Evolutionary conservation across 768 basidiomycete species (phyloP), one percentile per base, ranked within the genome.

Genomic region (Coprinellus aureogranulatus): DNA sequence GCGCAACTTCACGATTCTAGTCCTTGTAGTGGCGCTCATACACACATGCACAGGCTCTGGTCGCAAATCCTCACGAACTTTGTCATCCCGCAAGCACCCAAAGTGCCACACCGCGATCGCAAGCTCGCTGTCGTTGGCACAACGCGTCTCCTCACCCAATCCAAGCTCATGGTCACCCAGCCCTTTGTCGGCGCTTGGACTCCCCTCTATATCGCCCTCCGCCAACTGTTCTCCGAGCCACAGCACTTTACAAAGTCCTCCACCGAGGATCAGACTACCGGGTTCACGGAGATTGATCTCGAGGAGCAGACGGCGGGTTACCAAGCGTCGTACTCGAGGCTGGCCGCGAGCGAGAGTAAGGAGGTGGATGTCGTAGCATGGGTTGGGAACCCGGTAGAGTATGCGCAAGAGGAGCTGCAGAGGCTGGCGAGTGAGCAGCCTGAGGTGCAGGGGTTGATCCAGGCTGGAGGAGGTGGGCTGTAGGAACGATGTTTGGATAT

Each of bases 301-400:
- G 96, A 98, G 67, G 95, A 98, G 67, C 89, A 91, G 67, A 81
- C 82, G 1, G 88, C 89, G 5, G 92, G 94, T 1, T 98, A 98
- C 72, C 97, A 98, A 67, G 92, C 93, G 0, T 90, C 93, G 3
- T 98, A 95, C 75, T 94, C 94, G 52, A 84, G 89, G 34, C 81
- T 98, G 18, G 95, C 94, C 0, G 91, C 96, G 1, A 87, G 88
- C 1, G 89, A 91, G 62, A 73, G 71, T 1, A 70, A 70, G 0
- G 76, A 78, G 41, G 70, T 67, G 0, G 91, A 93, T 68, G 86
- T 86, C 0, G 83, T 87, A 10, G 80, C 73, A 11, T 83, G 87
- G 64, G 79, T 86, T 2, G 72, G 71, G 20, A 78, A 88, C 62
- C 81, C 84, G n/a, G 72, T 78, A 46, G 75, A 75, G 46, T 87